Percentiles rank a stretch among this genome's conserved stretches.
Conservation (phyloP, 1,139 yeast genomes). For the Arxiozyma telluris region DNA sequence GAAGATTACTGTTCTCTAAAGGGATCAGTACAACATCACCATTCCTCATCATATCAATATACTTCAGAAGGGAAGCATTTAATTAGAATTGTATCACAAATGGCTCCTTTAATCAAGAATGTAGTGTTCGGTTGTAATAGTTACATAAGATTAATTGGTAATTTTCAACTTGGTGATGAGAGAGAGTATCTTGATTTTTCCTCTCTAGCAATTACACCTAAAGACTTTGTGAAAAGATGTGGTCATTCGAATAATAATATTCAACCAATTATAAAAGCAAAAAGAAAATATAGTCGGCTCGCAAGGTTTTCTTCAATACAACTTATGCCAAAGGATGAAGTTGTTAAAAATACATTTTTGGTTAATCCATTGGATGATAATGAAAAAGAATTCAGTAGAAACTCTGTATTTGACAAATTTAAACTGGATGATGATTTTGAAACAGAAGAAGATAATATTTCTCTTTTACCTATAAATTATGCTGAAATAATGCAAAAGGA, state of each 20-base stretch:
- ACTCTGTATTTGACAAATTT: slow-evolving; percentile 32
- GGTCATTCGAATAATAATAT: slow-evolving; percentile 28
- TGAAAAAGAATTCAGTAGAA: slow-evolving; percentile 38
- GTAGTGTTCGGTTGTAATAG: slow-evolving; percentile 43
- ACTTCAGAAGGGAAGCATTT: slow-evolving; percentile 54
- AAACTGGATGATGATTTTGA: slow-evolving; percentile 19
- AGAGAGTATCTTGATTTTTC: slow-evolving; percentile 69
- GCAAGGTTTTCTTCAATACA: slow-evolving; percentile 54
- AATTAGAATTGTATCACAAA: slow-evolving; percentile 51
- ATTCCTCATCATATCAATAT: slow-evolving; percentile 37
- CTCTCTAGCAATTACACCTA: slow-evolving; percentile 49
- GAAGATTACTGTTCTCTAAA: slow-evolving; percentile 28
- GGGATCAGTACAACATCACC: slow-evolving; percentile 6
- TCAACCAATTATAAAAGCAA: background rate
- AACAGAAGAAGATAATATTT: slow-evolving; percentile 1
- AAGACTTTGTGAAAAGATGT: slow-evolving; percentile 52
- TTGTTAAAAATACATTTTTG: background rate
- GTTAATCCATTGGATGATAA: slow-evolving; percentile 10
- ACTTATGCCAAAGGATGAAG: slow-evolving; percentile 30
- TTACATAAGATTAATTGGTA: slow-evolving; percentile 53
- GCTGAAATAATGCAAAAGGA: slow-evolving; percentile 34
- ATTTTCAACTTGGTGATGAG: slow-evolving; percentile 56
- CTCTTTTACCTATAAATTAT: slow-evolving; percentile 12
- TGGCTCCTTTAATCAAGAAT: slow-evolving; percentile 49
- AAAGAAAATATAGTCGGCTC: slow-evolving; percentile 10